Conservation (phyloP, 169 alveolate species). For the Amoebophrya sp. region DNA sequence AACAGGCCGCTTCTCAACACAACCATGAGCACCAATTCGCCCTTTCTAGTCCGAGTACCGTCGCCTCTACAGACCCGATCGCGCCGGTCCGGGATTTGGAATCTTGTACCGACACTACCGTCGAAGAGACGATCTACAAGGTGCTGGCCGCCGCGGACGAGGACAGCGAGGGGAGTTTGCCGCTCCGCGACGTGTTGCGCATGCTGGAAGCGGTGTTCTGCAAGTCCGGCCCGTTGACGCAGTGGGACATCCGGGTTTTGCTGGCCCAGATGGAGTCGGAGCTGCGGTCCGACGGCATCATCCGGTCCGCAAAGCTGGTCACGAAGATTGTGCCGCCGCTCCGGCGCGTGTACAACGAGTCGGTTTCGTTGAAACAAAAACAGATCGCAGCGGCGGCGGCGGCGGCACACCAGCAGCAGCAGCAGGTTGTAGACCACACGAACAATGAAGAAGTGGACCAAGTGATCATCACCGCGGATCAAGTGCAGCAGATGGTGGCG, state of each 20-base stretch:
- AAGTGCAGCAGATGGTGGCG: neutral
- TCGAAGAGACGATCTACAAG: neutral
- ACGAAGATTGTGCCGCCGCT: neutral
- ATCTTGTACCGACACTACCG: too few relatives aligned
- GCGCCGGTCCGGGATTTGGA: too few relatives aligned
- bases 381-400: too few relatives aligned
- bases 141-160: conserved; percentile 12
- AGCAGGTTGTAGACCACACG: neutral
- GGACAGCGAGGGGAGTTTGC: neutral
- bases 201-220: conserved; percentile 17
- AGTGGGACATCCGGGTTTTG: neutral
- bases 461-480: too few relatives aligned
- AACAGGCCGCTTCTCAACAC: too few relatives aligned
- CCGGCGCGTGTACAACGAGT: too few relatives aligned
- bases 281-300: neutral
- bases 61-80: too few relatives aligned
- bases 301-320: neutral
- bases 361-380: too few relatives aligned
- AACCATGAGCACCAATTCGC: too few relatives aligned
- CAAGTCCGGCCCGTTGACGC: neutral
- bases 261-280: neutral
- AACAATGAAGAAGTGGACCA: too few relatives aligned
- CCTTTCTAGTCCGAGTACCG: too few relatives aligned
- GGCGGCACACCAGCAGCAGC: neutral
- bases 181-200: conserved; percentile 10